Evolutionary conservation across 2,329 filamentous ascomycete species (phyloP).

Genomic region (Orbilia quercus): DNA sequence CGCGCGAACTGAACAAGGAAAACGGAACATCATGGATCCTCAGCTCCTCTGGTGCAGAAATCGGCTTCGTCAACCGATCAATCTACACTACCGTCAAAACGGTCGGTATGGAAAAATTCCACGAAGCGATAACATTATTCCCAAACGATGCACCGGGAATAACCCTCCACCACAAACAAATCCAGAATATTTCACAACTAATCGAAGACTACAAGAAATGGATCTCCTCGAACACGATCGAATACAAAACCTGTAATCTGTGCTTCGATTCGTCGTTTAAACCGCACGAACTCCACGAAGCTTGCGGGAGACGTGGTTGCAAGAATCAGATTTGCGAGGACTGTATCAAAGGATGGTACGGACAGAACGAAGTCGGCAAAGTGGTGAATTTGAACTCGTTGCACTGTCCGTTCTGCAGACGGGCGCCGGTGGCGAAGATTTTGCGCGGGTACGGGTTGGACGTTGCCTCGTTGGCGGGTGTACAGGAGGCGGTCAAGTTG

Average conservation of each 20-base stretch:
- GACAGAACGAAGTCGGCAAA: constrained; percentile 64
- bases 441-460: constrained; percentile 63
- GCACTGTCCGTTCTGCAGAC: constrained; percentile 67
- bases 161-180: constrained; percentile 63
- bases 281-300: constrained; percentile 63
- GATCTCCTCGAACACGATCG: constrained; percentile 62
- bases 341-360: constrained; percentile 66
- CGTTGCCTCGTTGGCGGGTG: constrained; percentile 62
- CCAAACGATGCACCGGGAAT: constrained; percentile 60
- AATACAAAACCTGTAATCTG: constrained; percentile 65
- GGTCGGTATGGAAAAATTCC: constrained; percentile 62
- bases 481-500: constrained; percentile 64
- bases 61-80: constrained; percentile 64
- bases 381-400: constrained; percentile 67
- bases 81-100: constrained; percentile 64
- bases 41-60: constrained; percentile 63
- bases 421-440: constrained; percentile 63
- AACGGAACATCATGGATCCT: constrained; percentile 66
- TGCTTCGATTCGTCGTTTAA: constrained; percentile 64
- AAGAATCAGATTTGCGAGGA: constrained; percentile 64
- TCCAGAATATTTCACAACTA: constrained; percentile 64
- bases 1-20: constrained; percentile 63
- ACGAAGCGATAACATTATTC: constrained; percentile 63
- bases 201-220: constrained; percentile 62
- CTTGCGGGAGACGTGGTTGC: constrained; percentile 66